A percentile compares a stretch with the other conserved stretches of the same genome.
These are phyloP conservation scores for Styphnolobium japonicum DNA, from an alignment of 306 rosid species.

Conservation along the genomic window DNA sequence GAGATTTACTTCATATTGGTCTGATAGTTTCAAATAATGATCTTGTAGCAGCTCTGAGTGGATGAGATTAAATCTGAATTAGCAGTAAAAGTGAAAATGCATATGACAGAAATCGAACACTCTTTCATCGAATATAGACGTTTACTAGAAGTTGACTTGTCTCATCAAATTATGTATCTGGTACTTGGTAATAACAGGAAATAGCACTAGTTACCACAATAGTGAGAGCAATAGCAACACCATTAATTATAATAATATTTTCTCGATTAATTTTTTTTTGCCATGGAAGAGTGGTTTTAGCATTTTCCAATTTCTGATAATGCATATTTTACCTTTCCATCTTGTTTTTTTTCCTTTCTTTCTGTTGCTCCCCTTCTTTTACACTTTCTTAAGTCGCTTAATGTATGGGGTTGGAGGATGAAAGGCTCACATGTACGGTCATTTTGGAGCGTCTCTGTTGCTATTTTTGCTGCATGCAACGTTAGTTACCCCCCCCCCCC, in stretches of 20 bases:
- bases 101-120: background rate
- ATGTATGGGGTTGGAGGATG: background rate
- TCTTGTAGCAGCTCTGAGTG: too few relatives aligned
- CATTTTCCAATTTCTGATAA: background rate
- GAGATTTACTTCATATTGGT: too few relatives aligned
- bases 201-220: background rate
- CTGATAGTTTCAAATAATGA: too few relatives aligned
- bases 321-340: background rate
- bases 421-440: background rate
- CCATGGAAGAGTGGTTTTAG: slow-evolving; percentile 14
- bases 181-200: background rate
- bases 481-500: background rate
- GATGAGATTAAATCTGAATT: too few relatives aligned
- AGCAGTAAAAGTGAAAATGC: background rate
- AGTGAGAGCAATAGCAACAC: slow-evolving; percentile 25
- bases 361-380: background rate
- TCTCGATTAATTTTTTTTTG: background rate
- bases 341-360: background rate
- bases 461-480: background rate
- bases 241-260: background rate
- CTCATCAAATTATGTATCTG: background rate
- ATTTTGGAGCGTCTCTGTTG: background rate
- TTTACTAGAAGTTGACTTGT: slow-evolving; percentile 28
- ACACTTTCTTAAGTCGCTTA: background rate
- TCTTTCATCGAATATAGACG: background rate